Conservation (phyloP, 768 basidiomycete species). For the Mrakia gelida region DNA sequence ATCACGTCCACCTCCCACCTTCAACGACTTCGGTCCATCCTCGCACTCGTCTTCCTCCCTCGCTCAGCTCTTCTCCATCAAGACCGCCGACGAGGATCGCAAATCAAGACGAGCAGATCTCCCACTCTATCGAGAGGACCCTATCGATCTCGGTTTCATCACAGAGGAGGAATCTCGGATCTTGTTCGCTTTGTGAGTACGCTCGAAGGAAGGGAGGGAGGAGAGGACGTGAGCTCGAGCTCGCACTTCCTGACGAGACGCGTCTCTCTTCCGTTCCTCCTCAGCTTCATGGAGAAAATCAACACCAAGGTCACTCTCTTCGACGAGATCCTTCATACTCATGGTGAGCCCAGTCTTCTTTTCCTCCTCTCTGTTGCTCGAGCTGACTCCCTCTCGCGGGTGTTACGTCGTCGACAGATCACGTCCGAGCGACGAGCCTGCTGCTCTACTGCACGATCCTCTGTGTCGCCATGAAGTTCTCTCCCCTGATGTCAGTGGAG, state of each 20-base stretch:
- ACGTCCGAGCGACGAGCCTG: neutral
- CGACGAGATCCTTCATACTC: neutral
- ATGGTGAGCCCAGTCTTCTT: neutral
- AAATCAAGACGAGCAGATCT: neutral
- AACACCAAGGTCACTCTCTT: neutral
- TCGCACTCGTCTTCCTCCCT: neutral
- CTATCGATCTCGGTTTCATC: neutral
- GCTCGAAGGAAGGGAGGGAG: too few relatives aligned
- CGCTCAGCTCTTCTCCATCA: neutral
- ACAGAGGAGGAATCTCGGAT: neutral
- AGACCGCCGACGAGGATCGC: neutral
- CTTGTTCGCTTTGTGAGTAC: neutral
- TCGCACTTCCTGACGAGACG: too few relatives aligned
- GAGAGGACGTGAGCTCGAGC: too few relatives aligned
- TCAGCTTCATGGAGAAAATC: neutral
- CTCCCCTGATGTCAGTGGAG: neutral
- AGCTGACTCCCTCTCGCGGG: too few relatives aligned
- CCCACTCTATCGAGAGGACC: neutral
- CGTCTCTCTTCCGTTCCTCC: too few relatives aligned
- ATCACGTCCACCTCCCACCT: neutral
- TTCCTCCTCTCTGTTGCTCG: neutral
- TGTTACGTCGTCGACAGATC: neutral
- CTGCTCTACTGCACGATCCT: neutral
- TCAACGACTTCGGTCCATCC: neutral
- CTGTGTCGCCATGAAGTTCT: neutral